Conservation (phyloP, 768 basidiomycete species). For the Trametes sanguinea region DNA sequence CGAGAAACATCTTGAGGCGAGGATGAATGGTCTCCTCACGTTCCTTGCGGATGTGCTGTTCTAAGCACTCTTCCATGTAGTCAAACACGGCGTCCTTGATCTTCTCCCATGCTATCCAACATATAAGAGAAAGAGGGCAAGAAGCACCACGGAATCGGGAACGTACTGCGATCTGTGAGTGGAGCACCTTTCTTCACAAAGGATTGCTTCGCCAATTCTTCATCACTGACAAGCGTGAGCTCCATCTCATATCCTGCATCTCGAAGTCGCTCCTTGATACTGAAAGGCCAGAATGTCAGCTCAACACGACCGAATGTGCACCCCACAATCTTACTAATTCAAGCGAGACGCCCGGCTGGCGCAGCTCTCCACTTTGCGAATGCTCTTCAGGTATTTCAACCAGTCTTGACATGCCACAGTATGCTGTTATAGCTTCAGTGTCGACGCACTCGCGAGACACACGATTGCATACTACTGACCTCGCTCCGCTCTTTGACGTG, state of each 20-base stretch:
- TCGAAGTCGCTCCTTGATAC: not conserved
- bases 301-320: not conserved
- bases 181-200: not conserved
- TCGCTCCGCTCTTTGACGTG: not conserved
- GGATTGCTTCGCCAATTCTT: not conserved
- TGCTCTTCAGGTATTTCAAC: not conserved
- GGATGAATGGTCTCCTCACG: not conserved
- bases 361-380: not conserved
- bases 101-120: not conserved
- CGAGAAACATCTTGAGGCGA: not conserved
- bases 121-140: too few relatives aligned
- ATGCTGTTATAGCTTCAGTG: not conserved
- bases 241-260: not conserved
- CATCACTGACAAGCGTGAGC: not conserved
- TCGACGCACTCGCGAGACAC: not conserved
- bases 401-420: not conserved
- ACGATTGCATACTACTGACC: not conserved
- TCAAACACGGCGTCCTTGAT: not conserved
- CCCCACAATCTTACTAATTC: not conserved
- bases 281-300: not conserved
- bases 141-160: not conserved
- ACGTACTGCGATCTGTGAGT: slow-evolving; percentile 5
- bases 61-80: not conserved
- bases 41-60: not conserved
- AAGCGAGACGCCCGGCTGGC: not conserved